Evolutionary conservation across 768 basidiomycete genomes (phyloP).

Genomic region (Dacryopinax spathularia): DNA sequence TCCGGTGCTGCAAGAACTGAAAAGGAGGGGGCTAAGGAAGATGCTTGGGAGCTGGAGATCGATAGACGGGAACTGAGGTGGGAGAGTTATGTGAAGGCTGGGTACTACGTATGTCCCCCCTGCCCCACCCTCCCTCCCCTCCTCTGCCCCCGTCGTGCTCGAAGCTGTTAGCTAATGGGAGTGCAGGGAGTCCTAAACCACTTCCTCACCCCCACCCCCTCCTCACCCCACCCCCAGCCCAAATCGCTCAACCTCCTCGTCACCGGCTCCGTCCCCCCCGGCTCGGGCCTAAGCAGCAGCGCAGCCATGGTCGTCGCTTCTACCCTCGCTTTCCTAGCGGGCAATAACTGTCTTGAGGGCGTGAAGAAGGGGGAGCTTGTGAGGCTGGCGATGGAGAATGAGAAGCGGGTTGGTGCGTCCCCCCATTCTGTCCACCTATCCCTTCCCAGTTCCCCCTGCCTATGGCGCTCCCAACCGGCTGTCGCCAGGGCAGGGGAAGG

Average conservation of each 20-base stretch:
- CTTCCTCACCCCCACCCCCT: conserved; percentile 31
- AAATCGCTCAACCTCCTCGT: conserved; percentile 59
- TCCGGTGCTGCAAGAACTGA: conserved; percentile 33
- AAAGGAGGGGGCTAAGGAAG: conserved; percentile 28
- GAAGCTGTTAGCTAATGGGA: not conserved
- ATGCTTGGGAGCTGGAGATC: conserved; percentile 58
- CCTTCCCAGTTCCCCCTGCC: conserved; percentile 8
- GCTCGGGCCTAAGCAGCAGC: conserved; percentile 74
- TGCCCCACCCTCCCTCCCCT: not conserved
- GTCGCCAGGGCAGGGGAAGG: no score
- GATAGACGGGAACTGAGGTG: conserved; percentile 54
- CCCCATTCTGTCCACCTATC: not conserved
- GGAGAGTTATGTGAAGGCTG: conserved; percentile 82
- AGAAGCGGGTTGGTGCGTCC: conserved; percentile 55
- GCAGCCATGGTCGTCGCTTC: conserved; percentile 85
- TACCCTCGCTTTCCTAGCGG: conserved; percentile 62
- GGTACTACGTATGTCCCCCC: conserved; percentile 50
- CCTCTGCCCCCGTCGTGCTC: not conserved
- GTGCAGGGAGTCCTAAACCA: conserved; percentile 51
- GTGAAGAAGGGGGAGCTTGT: conserved; percentile 61
- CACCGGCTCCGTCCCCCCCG: conserved; percentile 71
- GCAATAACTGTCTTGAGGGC: conserved; percentile 46
- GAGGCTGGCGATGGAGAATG: conserved; percentile 67
- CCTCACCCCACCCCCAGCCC: conserved; percentile 24
- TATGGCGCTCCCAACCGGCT: no score